Evolutionary conservation across 352 stramenopile genomes (phyloP).

Genomic region (Phytophthora citricola): DNA sequence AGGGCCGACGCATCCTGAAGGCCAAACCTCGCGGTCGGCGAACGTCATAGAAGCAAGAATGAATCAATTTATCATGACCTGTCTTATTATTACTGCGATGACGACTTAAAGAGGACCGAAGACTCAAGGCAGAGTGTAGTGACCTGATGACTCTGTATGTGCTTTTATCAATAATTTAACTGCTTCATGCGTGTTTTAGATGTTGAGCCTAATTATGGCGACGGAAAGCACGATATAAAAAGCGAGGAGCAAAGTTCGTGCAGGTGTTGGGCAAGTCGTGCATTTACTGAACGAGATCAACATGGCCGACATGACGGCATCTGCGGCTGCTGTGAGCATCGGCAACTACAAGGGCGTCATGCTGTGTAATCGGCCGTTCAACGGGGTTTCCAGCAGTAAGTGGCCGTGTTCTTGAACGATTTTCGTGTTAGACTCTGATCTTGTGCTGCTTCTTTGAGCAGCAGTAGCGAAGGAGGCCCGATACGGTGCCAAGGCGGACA

Average conservation of each 20-base stretch:
- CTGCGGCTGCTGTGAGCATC: conserved; percentile 75
- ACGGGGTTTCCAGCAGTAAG: conserved; percentile 81
- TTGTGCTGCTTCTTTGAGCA: conserved; percentile 22
- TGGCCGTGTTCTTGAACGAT: conserved; percentile 1
- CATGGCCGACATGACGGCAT: conserved; percentile 43
- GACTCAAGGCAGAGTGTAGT: background rate
- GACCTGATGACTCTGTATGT: background rate
- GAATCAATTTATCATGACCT: conserved; percentile 41
- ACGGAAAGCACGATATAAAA: conserved; percentile 27
- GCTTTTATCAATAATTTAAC: conserved; percentile 11
- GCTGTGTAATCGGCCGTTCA: conserved; percentile 95
- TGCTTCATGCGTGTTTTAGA: background rate
- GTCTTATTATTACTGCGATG: conserved; percentile 30
- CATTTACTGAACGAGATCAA: conserved; percentile 5
- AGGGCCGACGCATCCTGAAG: conserved; percentile 74
- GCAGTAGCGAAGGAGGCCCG: conserved; percentile 64
- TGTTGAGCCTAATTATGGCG: conserved; percentile 12
- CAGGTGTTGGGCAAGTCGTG: conserved; percentile 1
- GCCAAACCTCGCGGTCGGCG: conserved; percentile 39
- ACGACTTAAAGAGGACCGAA: conserved; percentile 8
- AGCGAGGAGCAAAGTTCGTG: conserved; percentile 1
- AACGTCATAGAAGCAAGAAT: conserved; percentile 49
- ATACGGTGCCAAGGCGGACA: conserved; percentile 43
- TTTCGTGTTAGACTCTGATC: background rate
- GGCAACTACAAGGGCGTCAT: conserved; percentile 97